Conservation (phyloP, 1,284 basidiomycete species). For the Trichosporon inkin region DNA sequence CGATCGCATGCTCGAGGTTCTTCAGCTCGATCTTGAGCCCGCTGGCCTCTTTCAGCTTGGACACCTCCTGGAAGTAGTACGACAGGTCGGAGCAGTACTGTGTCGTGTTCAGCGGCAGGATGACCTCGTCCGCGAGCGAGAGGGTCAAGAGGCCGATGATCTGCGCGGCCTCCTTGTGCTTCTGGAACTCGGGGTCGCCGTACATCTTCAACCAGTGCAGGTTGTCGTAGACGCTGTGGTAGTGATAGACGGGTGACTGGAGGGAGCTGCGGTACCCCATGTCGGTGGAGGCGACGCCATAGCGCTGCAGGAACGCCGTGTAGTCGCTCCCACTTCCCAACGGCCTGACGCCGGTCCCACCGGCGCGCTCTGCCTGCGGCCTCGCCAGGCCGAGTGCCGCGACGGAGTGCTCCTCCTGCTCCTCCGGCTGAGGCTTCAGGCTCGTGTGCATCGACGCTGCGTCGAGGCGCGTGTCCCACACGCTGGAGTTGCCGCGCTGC, state of each 20-base stretch:
- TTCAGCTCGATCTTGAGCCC: conserved; percentile 52
- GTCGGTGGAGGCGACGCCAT: conserved; percentile 50
- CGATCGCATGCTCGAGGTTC: conserved; percentile 55
- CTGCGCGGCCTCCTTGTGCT: conserved; percentile 66
- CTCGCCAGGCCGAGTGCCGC: neutral
- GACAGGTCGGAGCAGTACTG: conserved; percentile 65
- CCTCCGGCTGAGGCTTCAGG: conserved; percentile 10
- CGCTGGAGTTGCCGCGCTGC: conserved; percentile 54
- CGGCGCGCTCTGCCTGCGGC: conserved; percentile 9
- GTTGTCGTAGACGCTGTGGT: conserved; percentile 67
- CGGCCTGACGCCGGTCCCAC: conserved; percentile 26
- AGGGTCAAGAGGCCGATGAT: conserved; percentile 62
- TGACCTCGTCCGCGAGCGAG: conserved; percentile 59
- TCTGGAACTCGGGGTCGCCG: conserved; percentile 69
- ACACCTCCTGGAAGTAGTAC: conserved; percentile 57
- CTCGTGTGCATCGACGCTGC: neutral
- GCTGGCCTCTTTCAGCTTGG: conserved; percentile 4
- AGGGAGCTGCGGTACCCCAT: conserved; percentile 53
- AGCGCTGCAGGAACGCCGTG: conserved; percentile 64
- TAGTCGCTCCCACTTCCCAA: conserved; percentile 60
- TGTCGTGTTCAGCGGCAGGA: conserved; percentile 69
- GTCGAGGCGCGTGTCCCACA: conserved; percentile 46
- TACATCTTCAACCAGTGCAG: conserved; percentile 65
- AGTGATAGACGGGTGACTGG: conserved; percentile 68
- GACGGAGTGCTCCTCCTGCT: conserved; percentile 2